Conservation (phyloP, 306 rosid genomes). For the Inga oerstediana region DNA sequence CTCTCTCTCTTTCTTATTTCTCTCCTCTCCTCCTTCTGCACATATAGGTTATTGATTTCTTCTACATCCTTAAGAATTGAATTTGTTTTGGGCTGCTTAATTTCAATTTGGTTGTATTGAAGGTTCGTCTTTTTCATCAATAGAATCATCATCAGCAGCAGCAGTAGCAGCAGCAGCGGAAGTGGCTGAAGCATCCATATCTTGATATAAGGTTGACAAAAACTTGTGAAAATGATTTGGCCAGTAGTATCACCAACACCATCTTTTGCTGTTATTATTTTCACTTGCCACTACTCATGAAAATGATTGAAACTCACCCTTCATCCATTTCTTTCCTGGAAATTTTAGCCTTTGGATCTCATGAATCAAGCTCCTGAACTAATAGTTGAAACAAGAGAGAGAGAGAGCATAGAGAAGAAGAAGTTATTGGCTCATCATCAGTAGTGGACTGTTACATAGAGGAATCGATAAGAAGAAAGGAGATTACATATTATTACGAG, state of each 20-base stretch:
- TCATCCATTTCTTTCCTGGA: constrained; percentile 4
- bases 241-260: constrained; percentile 6
- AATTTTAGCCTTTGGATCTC: constrained; percentile 19
- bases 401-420: neutral
- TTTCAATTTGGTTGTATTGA: constrained; percentile 8
- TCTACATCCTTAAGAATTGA: constrained; percentile 10
- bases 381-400: constrained; percentile 9
- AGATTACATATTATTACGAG: neutral
- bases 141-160: neutral
- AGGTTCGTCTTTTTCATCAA: constrained; percentile 19
- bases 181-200: constrained; percentile 14
- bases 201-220: constrained; percentile 12
- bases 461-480: constrained; percentile 25
- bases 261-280: constrained; percentile 14
- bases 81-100: constrained; percentile 13
- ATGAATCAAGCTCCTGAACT: neutral
- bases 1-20: constrained; percentile 5
- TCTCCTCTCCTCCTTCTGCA: constrained; percentile 16
- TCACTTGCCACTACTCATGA: constrained; percentile 17
- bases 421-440: constrained; percentile 30
- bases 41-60: constrained; percentile 19
- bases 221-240: constrained; percentile 21
- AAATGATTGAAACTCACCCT: constrained; percentile 18
- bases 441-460: constrained; percentile 35
- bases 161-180: neutral